Evolutionary conservation across 371 early-diverging fungal genomes (phyloP).

Genomic region (Haplosporangium sp.): DNA sequence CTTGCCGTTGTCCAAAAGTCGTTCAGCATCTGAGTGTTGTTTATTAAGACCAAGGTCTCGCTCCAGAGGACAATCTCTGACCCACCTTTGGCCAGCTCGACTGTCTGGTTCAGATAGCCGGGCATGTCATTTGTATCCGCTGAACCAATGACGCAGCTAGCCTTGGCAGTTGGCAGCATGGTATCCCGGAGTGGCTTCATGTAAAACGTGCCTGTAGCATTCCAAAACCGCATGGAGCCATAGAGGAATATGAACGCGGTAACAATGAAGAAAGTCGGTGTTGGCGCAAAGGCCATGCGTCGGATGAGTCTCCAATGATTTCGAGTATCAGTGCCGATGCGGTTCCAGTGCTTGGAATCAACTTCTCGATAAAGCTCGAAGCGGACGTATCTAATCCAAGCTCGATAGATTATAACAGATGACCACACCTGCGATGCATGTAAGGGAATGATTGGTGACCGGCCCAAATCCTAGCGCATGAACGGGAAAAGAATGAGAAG

Average conservation of each 20-base stretch:
- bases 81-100: conserved; percentile 47
- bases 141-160: conserved; percentile 45
- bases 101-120: conserved; percentile 38
- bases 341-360: conserved; percentile 15
- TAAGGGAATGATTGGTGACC: background rate
- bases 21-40: conserved; percentile 32
- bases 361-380: conserved; percentile 8
- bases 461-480: background rate
- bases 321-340: conserved; percentile 6
- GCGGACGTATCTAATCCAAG: conserved; percentile 29
- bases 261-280: conserved; percentile 39
- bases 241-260: conserved; percentile 29
- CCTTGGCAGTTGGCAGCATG: conserved; percentile 35
- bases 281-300: conserved; percentile 33
- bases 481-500: background rate
- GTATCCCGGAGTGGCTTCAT: conserved; percentile 31
- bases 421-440: conserved; percentile 31
- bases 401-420: conserved; percentile 31
- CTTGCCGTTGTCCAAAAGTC: conserved; percentile 47
- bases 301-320: background rate
- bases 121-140: conserved; percentile 9
- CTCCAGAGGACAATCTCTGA: conserved; percentile 64
- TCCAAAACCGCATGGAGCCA: conserved; percentile 55
- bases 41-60: conserved; percentile 49
- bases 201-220: conserved; percentile 39